Percentiles rank a stretch among this genome's conserved stretches.
These are phyloP conservation scores for Citrus sp. DNA, from an alignment of 345 rosid species.

Conservation along the genomic window DNA sequence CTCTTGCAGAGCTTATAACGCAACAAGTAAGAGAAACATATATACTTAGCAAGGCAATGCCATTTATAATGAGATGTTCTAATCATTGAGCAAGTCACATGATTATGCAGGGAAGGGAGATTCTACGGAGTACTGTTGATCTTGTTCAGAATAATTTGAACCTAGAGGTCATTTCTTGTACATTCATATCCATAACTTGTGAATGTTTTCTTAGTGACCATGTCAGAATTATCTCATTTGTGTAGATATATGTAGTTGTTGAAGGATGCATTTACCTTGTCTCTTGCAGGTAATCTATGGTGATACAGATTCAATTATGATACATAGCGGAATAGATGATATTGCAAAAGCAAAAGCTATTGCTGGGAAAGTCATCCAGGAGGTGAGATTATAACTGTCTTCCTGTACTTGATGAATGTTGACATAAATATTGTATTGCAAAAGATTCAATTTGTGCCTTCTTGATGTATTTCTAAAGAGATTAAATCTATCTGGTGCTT, in stretches of 20 bases:
- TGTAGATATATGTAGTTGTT: conserved; percentile 12
- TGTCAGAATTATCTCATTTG: conserved; percentile 16
- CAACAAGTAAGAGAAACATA: conserved; percentile 54
- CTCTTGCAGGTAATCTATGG: conserved; percentile 85
- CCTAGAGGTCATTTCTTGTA: conserved; percentile 59
- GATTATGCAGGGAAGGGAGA: conserved; percentile 86
- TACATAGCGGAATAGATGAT: conserved; percentile 89
- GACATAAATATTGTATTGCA: background rate
- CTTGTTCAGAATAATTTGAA: conserved; percentile 90
- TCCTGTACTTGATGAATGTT: background rate
- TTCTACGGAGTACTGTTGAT: conserved; percentile 92
- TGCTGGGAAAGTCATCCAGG: conserved; percentile 85
- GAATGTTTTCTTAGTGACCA: conserved; percentile 1
- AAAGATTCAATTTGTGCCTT: background rate
- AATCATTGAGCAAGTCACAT: conserved; percentile 13
- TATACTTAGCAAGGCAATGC: conserved; percentile 3
- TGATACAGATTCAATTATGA: conserved; percentile 99
- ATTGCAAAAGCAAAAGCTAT: conserved; percentile 70
- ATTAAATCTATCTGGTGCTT: background rate
- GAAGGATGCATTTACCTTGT: conserved; percentile 25
- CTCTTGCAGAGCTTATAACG: conserved; percentile 95
- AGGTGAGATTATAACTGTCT: conserved; percentile 48
- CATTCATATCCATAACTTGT: conserved; percentile 17
- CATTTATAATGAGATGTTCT: background rate
- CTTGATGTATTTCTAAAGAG: background rate